Evolutionary conservation across 2,329 filamentous ascomycete genomes (phyloP).

Genomic region (Lecanicillium sp.): DNA sequence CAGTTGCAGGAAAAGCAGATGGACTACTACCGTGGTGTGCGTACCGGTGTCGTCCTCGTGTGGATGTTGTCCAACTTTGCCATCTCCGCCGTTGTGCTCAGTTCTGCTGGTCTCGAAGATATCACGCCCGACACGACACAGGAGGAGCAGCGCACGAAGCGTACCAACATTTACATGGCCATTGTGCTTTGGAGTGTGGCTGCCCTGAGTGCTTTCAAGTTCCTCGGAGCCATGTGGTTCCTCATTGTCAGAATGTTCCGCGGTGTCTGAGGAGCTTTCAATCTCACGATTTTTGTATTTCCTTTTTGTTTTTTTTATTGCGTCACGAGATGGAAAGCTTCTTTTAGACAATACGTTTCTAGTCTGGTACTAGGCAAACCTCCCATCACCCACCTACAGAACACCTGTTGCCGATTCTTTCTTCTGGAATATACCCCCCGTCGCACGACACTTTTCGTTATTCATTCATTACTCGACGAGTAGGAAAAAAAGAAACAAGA

Average conservation of each 20-base stretch:
- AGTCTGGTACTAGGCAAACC: conserved; percentile 7
- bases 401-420: background rate
- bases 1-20: conserved; percentile 76
- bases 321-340: background rate
- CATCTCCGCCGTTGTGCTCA: conserved; percentile 78
- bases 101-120: conserved; percentile 72
- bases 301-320: background rate
- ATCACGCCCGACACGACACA: conserved; percentile 39
- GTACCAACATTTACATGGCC: conserved; percentile 76
- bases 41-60: conserved; percentile 81
- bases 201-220: conserved; percentile 76
- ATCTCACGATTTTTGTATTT: background rate
- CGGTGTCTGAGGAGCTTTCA: conserved; percentile 43
- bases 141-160: conserved; percentile 42
- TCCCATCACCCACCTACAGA: background rate
- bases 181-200: conserved; percentile 88
- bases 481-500: background rate
- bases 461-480: background rate
- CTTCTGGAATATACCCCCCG: conserved; percentile 12
- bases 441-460: background rate
- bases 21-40: conserved; percentile 97
- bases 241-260: conserved; percentile 83
- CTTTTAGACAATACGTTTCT: background rate
- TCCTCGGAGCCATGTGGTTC: conserved; percentile 86
- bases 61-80: conserved; percentile 98